These are phyloP conservation scores for Posidonia australis DNA, from an alignment of 106 monocot species.

Conservation along the genomic window DNA sequence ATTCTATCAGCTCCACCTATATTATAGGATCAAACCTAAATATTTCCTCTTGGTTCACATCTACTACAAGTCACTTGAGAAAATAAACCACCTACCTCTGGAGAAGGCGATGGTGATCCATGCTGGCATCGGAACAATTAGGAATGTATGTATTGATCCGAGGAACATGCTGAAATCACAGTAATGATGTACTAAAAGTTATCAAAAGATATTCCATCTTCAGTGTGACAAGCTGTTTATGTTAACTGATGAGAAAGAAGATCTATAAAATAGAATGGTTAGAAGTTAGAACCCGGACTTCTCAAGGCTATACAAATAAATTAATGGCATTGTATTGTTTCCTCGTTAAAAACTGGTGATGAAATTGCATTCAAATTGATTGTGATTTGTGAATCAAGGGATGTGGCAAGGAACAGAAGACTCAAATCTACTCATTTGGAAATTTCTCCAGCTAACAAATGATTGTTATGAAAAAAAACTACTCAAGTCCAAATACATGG, in stretches of 20 bases:
- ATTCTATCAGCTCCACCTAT: too few species aligned
- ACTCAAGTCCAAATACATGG: background rate
- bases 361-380: too few species aligned
- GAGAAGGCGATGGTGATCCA: conserved; percentile 17
- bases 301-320: too few species aligned
- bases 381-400: too few species aligned
- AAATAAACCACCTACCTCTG: conserved; percentile 8
- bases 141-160: conserved; percentile 21
- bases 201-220: background rate
- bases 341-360: too few species aligned
- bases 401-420: too few species aligned
- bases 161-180: conserved; percentile 22
- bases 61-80: background rate
- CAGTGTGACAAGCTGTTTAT: background rate
- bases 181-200: background rate
- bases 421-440: too few species aligned
- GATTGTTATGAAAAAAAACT: too few species aligned
- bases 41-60: background rate
- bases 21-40: background rate
- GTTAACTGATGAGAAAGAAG: background rate
- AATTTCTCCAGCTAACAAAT: too few species aligned
- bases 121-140: conserved; percentile 6
- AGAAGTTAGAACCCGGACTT: too few species aligned
- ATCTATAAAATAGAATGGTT: too few species aligned
- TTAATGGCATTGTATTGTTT: too few species aligned